These are phyloP conservation scores for Rugonectria rugulosa DNA, from an alignment of 2,329 filamentous ascomycete genomes.

Conservation along the genomic window DNA sequence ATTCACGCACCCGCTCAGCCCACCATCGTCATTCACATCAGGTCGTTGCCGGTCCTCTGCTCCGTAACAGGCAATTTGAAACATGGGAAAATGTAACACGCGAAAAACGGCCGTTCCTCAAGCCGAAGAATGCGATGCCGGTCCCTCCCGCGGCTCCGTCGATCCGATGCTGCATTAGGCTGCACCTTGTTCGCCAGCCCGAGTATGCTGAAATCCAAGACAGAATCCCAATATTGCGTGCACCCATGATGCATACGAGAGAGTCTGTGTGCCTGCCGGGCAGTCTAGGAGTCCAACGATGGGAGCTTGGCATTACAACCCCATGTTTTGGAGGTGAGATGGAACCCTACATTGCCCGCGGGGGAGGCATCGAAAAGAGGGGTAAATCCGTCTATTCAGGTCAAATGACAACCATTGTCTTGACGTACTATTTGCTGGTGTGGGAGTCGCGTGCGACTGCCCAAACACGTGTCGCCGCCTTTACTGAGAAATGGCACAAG, in stretches of 20 bases:
- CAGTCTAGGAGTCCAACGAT: background rate
- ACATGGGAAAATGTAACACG: background rate
- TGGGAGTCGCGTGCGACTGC: background rate
- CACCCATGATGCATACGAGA: too few relatives aligned
- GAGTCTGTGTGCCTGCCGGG: background rate
- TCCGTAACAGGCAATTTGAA: background rate
- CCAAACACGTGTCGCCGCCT: background rate
- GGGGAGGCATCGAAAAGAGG: background rate
- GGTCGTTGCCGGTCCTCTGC: background rate
- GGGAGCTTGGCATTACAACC: background rate
- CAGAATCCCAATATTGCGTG: too few relatives aligned
- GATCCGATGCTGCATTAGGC: background rate
- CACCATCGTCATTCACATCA: background rate
- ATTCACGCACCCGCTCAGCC: background rate
- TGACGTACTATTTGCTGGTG: background rate
- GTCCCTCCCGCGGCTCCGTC: background rate
- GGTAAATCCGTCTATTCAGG: background rate
- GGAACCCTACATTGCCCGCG: background rate
- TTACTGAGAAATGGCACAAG: too few relatives aligned
- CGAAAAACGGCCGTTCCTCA: background rate
- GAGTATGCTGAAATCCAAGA: background rate
- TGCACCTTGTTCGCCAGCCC: background rate
- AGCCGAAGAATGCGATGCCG: background rate
- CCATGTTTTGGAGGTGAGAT: conserved; percentile 1
- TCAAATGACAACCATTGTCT: background rate